Evolutionary conservation across 2,329 filamentous ascomycete species (phyloP), one percentile per base, ranked within the genome.

Genomic region (Chaetomium sp.): DNA sequence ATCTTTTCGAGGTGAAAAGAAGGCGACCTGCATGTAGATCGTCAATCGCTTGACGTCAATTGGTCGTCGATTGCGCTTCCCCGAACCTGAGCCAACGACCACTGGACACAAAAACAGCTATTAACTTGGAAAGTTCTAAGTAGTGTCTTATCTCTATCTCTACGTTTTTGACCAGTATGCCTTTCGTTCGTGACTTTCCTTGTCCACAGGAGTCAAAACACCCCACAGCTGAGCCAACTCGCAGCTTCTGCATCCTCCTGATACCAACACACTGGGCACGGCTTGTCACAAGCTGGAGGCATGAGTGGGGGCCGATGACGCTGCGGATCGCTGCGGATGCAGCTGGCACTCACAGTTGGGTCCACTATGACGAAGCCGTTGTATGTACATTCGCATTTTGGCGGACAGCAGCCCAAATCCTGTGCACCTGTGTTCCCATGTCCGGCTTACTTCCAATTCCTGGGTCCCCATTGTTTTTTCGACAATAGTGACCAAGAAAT

Each of bases 11-110:
- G 19, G 10, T n/a, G 12, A 4, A 40, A 27, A 42, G 46, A 34
- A n/a, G 43, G 32, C 37, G 32, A n/a, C 50, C n/a, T 52, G 43
- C 52, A 51, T 56, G 59, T 51, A 56, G 58, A 57, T 58, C 56
- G 46, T 47, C 51, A 51, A 60, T 60, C 43, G 38, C 37, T 47
- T 35, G 42, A 38, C 38, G 40, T 40, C 44, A 27, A 52, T 52
- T 56, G 49, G 49, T 35, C 40, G 37, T 14, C 6, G 40, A n/a
- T 12, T 42, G 40, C 14, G 40, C 14, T 42, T n/a, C 40, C 6
- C 40, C 12, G 11, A 7, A 8, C 14, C 40, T 27, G 19, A 27
- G 19, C 19, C 19, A 27, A 27, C 19, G 19, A 27, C 19, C 19
- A 27, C 19, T 27, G 19, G 19, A 27, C 19, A 27, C 19, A 27